Base-by-base conservation (phyloP, 345 rosid genomes). In the Dimocarpus longan region DNA sequence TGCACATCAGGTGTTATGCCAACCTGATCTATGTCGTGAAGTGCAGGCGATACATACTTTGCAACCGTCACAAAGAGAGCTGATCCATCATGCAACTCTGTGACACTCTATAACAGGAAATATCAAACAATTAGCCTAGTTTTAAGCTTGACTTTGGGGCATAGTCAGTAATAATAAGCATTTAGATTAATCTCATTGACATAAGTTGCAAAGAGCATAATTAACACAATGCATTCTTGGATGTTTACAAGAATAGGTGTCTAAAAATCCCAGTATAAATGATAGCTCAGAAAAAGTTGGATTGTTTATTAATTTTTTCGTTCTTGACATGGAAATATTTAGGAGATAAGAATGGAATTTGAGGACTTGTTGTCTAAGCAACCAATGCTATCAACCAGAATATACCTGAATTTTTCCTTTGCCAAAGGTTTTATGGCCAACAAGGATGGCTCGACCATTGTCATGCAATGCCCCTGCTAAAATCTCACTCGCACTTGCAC, bases 401-500 rank as follows among this genome's bases (percentile, higher is more conserved):
- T 5, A 19, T 82, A 95, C 98, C 96, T 95, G 98, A 69, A 93
- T 91, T 85, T 90, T 95, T 37, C 98, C 98, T 82, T 95, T 93
- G 13, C 98, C 98, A 81, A 89, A 95, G 63, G 97, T 93, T 82
- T 85, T 89, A 82, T 88, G 84, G 68, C 98, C 98, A 0, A 95
- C 95, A 79, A 95, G 98, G 80, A 90, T 89, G 54, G 97, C 98
- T 62, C 98, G 93, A 40, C 98, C 98, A 68, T 93, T 93, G 52
- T 95, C 98, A 26, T 91, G 97, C 59, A 95, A 79, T 7, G 98
- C 98, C 67, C 96, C 90, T 18, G 98, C 98, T 86, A 95, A 77
- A 79, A 95, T 93, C 88, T 95, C 98, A 75, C 98, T 95, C 43
- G 98, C 98, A 78, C 98, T 95, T 19, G 97, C 98, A 84, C 98